These are phyloP conservation scores for Halenospora varia DNA, from an alignment of 495 filamentous ascomycete species.

Conservation along the genomic window DNA sequence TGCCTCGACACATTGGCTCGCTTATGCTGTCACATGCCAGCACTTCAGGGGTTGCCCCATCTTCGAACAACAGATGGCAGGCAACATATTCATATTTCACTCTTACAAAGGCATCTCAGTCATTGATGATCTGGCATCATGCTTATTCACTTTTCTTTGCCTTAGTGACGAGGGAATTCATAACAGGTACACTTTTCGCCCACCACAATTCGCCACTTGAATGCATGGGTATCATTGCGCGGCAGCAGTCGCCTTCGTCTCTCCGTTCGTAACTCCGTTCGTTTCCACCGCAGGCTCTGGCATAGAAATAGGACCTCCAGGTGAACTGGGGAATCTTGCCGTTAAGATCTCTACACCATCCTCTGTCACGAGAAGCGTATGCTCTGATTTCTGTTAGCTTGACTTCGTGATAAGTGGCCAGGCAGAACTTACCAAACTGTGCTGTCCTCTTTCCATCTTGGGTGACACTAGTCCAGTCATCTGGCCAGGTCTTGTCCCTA, in stretches of 20 bases:
- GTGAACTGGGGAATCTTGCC: constrained; percentile 73
- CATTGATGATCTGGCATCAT: background rate
- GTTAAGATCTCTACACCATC: constrained; percentile 92
- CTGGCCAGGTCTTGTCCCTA: constrained; percentile 81
- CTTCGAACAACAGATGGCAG: background rate
- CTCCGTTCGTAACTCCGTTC: constrained; percentile 9
- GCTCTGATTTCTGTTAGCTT: constrained; percentile 51
- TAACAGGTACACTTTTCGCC: background rate
- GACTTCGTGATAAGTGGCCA: background rate
- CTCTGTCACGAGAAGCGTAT: constrained; percentile 91
- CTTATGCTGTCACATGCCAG: constrained; percentile 17
- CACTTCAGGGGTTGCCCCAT: background rate
- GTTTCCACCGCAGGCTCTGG: constrained; percentile 36
- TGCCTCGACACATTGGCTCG: constrained; percentile 6
- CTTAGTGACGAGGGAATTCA: too few species aligned
- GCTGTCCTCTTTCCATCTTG: constrained; percentile 77
- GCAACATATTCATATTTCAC: background rate
- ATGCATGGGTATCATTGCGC: background rate
- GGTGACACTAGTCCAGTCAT: constrained; percentile 86
- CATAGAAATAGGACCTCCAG: constrained; percentile 78
- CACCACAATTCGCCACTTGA: background rate
- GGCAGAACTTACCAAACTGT: constrained; percentile 55
- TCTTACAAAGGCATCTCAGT: background rate
- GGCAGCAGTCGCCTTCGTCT: constrained; percentile 2
- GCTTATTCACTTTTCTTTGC: too few species aligned